Evolutionary conservation across 176 grass and related monocot genomes (phyloP).

Genomic region (Poa pratensis): DNA sequence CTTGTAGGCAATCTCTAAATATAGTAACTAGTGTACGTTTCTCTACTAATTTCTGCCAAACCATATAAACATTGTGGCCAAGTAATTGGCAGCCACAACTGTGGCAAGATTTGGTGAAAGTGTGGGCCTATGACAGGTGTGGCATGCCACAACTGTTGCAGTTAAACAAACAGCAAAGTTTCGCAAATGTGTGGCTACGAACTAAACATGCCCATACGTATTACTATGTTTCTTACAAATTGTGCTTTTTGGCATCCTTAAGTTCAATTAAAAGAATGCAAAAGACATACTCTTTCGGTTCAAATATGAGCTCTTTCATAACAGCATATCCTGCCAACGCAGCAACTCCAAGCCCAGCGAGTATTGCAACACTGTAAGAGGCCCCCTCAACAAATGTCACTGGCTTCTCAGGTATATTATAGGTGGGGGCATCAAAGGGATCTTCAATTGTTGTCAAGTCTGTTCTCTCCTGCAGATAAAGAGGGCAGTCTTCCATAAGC

Average conservation of each 20-base stretch:
- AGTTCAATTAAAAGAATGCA: constrained; percentile 42
- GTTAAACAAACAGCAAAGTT: not conserved
- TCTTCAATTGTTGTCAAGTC: constrained; percentile 55
- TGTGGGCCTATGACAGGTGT: not conserved
- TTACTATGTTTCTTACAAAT: not conserved
- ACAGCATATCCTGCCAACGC: constrained; percentile 91
- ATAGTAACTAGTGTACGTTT: not conserved
- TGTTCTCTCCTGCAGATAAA: constrained; percentile 45
- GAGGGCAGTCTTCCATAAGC: constrained; percentile 28
- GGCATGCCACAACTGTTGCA: not conserved
- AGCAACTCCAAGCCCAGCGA: constrained; percentile 88
- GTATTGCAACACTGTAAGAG: constrained; percentile 88
- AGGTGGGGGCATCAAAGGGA: constrained; percentile 92
- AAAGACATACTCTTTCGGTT: constrained; percentile 87
- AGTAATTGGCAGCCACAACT: not conserved
- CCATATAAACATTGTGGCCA: not conserved
- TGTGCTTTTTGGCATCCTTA: not conserved
- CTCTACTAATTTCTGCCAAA: not conserved
- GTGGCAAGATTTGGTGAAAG: not conserved
- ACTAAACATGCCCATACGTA: constrained; percentile 12
- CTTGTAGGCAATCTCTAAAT: not conserved
- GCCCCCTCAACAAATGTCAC: constrained; percentile 90
- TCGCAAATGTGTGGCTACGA: not conserved
- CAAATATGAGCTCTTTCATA: constrained; percentile 97
- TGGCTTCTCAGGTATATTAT: constrained; percentile 96